Evolutionary conservation across 805 yeast species (phyloP).

Genomic region (Schwanniomyces sp.): DNA sequence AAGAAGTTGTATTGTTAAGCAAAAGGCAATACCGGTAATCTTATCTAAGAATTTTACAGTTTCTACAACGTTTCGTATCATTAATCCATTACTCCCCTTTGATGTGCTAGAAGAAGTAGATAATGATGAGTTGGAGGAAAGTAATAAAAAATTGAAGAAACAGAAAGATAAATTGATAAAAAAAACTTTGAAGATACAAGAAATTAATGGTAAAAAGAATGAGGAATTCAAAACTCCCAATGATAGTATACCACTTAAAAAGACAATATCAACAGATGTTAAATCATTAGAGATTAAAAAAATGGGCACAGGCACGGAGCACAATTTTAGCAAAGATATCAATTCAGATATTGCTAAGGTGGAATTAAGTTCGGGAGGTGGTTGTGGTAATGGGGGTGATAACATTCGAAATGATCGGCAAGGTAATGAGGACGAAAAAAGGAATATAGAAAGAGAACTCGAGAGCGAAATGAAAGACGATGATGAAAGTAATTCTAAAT

Average conservation of each 20-base stretch:
- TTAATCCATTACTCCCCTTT: constrained; percentile 43
- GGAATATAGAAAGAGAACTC: constrained; percentile 10
- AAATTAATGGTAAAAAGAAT: constrained; percentile 7
- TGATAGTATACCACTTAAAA: constrained; percentile 10
- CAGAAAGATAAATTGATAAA: constrained; percentile 25
- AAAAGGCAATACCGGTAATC: background rate
- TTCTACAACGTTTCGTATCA: constrained; percentile 1
- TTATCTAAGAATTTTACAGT: background rate
- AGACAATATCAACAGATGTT: constrained; percentile 6
- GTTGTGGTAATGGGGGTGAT: constrained; percentile 6
- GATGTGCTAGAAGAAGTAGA: constrained; percentile 39
- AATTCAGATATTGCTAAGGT: background rate
- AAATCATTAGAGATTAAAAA: constrained; percentile 4
- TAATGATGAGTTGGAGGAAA: constrained; percentile 28
- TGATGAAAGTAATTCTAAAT: constrained; percentile 13
- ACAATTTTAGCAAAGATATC: background rate
- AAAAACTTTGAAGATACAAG: constrained; percentile 15
- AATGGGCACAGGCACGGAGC: background rate
- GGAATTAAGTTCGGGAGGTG: constrained; percentile 4
- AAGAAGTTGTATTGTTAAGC: background rate
- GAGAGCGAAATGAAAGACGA: constrained; percentile 13
- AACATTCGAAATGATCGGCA: constrained; percentile 3
- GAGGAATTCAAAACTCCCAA: constrained; percentile 7
- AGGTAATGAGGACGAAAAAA: constrained; percentile 6
- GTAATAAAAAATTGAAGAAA: constrained; percentile 26